Conservation (phyloP, 2,329 filamentous ascomycete species). For the Aspergillus sojae region DNA sequence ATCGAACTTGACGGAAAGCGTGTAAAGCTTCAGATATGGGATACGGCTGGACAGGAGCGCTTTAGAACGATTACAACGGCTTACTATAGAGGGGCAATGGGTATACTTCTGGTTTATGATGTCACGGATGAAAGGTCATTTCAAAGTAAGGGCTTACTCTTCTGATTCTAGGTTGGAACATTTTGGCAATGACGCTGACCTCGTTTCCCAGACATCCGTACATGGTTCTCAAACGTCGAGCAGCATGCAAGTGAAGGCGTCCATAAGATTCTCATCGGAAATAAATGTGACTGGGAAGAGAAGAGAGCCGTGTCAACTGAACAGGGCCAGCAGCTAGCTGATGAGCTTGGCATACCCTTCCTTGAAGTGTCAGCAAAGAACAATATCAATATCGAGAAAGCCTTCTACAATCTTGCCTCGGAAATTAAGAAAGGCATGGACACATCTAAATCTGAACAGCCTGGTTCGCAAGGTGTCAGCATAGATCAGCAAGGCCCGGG, state of each 20-base stretch:
- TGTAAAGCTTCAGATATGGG: constrained; percentile 99
- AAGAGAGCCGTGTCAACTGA: constrained; percentile 94
- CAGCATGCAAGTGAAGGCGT: constrained; percentile 98
- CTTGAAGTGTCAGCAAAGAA: constrained; percentile 98
- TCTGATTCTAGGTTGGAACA: not conserved
- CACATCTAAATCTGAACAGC: constrained; percentile 75
- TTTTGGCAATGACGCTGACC: constrained; percentile 14
- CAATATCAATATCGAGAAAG: constrained; percentile 99
- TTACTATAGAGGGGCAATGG: constrained; percentile 98
- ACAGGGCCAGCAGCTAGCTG: constrained; percentile 87
- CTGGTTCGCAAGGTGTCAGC: constrained; percentile 63
- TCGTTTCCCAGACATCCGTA: constrained; percentile 78
- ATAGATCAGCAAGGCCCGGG: constrained; percentile 65
- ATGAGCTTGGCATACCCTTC: constrained; percentile 96
- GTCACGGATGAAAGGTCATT: constrained; percentile 96
- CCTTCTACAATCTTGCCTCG: constrained; percentile 90
- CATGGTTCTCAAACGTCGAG: constrained; percentile 99
- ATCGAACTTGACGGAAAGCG: constrained; percentile 99
- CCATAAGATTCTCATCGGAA: constrained; percentile 99
- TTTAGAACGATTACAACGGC: constrained; percentile 99
- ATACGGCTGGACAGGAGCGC: constrained; percentile 95
- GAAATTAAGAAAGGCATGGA: constrained; percentile 99
- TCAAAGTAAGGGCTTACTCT: constrained; percentile 68
- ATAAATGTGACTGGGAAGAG: constrained; percentile 99
- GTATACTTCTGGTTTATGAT: constrained; percentile 95